Base-by-base conservation (phyloP, 2,329 filamentous ascomycete species). In the Clarireedia paspali region DNA sequence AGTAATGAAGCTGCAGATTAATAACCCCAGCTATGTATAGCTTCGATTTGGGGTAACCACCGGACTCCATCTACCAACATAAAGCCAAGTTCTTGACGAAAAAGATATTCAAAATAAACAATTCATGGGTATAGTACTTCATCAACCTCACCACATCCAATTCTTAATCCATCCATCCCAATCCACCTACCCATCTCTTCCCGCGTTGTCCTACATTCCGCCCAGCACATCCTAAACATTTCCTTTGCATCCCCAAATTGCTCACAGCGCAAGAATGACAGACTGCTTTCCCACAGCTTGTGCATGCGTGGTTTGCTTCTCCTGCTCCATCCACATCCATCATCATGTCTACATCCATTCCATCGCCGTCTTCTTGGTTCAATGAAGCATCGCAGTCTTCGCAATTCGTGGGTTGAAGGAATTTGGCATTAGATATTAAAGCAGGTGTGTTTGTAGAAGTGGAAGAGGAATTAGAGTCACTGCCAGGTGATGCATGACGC, bases 201-300 rank as follows among this genome's bases (percentile, higher is more conserved):
- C 26, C 42, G 34, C 50, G 17, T 20, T 55, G 59, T 14, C 38
- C 54, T 39, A 17, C 20, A 44, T 3, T 44, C 17, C n/a, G 56
- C 14, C 59, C 58, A 20, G 78, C 77, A 62, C 82, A 84, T 4
- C 66, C 69, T 45, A 84, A 61, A 60, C 81, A 84, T 42, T 74
- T 70, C 57, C 77, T 72, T 62, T 79, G 71, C 59, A 78, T 75
- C 3, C 79, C 79, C 0, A 84, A 69, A 59, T 81, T 80, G 58
- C 77, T 81, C 42, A 84, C 74, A 0, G 80, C 82, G 64, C 82
- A 85, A 54, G 77, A 75, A 55, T 77, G 79, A 68, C 81, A 84
- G 14, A 84, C 79, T 10, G 74, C 70, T 65, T 79, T 83, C 5
- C 75, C 72, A 56, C 81, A 85, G 0, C 70, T 73, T 7, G 71